Evolutionary conservation across 2,329 filamentous ascomycete species (phyloP), one percentile per base, ranked within the genome.

Genomic region (Nigrospora oryzae): DNA sequence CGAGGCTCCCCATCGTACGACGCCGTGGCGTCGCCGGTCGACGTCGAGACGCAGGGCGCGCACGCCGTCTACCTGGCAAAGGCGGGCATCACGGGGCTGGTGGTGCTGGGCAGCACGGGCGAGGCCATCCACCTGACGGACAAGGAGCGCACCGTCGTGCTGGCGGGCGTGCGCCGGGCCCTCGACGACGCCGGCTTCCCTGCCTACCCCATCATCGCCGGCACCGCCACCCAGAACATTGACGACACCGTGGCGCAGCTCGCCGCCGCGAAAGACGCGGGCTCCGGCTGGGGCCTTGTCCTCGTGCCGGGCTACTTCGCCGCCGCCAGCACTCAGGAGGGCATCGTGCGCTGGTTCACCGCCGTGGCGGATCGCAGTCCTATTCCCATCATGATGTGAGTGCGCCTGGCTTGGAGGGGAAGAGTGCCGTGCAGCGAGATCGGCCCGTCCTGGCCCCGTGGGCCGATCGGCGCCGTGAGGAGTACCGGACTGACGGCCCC

Each of bases 231-330:
- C 14, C 77, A 83, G 57, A 77, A 74, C 43, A 67, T 84, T 17
- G 77, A 79, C 35, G 81, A 82, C 59, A 79, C 76, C 1, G 59
- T 83, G 6, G 70, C 75, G 52, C 70, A 77, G 64, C 67, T 83
- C 39, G 61, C 68, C 37, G 75, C 74, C 44, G 75, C 75, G 40
- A 68, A 72, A 51, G 69, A 73, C 36, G 75, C 78, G 3, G 78
- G 79, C 33, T 74, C 77, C 14, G 72, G 78, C 50, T 83, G 75
- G 67, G 78, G 75, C 3, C 62, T 83, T 52, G 72, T 74, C 14
- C 69, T 83, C 35, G 75, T 74, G 38, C 78, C 78, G 1, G 77
- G 75, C 3, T 83, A 81, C 58, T 82, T 81, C 57, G 77, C 75
- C 4, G 64, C 63, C 2, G 71, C 69, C 12, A 74, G 68, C 33